Conservation (phyloP, 306 rosid species). For the Argentina anserina region DNA sequence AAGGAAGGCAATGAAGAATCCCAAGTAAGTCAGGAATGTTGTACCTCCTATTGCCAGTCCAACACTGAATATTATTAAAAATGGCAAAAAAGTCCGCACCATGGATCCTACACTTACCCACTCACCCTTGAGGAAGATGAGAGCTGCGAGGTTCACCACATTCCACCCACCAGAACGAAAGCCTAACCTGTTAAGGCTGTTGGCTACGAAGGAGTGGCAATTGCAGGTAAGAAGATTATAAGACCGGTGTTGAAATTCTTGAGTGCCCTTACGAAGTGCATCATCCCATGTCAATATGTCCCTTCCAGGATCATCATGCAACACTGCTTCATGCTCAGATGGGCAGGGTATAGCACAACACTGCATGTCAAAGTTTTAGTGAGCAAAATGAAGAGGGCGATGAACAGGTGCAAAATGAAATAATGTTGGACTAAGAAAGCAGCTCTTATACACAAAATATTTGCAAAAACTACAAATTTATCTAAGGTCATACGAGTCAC, state of each 20-base stretch:
- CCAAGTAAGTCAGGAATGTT: constrained; percentile 63
- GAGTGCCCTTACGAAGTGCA: constrained; percentile 69
- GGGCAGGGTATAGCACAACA: constrained; percentile 40
- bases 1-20: constrained; percentile 49
- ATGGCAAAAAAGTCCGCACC: constrained; percentile 65
- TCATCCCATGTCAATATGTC: constrained; percentile 73
- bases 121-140: constrained; percentile 68
- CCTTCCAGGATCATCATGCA: constrained; percentile 43
- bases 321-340: constrained; percentile 38
- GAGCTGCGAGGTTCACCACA: constrained; percentile 89
- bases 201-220: constrained; percentile 93
- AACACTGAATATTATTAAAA: constrained; percentile 46
- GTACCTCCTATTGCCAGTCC: constrained; percentile 67
- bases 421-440: constrained; percentile 12
- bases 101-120: constrained; percentile 72
- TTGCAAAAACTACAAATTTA: constrained; percentile 6
- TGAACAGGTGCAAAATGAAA: constrained; percentile 12
- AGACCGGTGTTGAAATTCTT: constrained; percentile 80
- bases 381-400: constrained; percentile 27
- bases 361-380: constrained; percentile 37
- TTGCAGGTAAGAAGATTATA: constrained; percentile 88
- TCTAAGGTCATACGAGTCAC: constrained; percentile 19
- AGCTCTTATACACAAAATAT: constrained; percentile 10
- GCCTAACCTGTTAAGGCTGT: constrained; percentile 71
- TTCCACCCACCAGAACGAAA: constrained; percentile 82